Base-by-base conservation (phyloP, 257 asterid genomes). In the Striga asiatica region DNA sequence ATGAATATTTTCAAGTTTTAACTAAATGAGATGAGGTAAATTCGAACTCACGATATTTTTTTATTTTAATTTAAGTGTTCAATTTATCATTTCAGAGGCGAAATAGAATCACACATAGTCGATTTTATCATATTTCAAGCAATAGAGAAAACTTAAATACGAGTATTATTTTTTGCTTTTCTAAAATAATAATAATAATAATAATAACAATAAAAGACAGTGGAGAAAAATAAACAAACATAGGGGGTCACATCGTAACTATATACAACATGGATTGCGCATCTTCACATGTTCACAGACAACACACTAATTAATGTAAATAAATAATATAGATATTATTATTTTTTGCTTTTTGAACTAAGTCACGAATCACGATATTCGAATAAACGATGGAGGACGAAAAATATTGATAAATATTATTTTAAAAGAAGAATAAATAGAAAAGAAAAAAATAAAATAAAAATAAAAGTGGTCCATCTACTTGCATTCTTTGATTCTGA, bases 251-350 rank as follows among this genome's bases (percentile, higher is more conserved):
- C 42, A 2, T 25, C n/a, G 25, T 8, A 71, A 46, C 54, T 51
- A 27, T 41, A 54, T 47, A 8, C 13, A 56, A 27, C 24, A 34
- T 13, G 48, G 56, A 53, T 32, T 62, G 73, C 67, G 73, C 76
- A 66, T 66, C 70, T 56, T 66, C 66, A 66, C 73, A 66, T 68
- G 70, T 71, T 66, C 64, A 58, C 18, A 13, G 32, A 62, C 64
- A 62, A 57, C 58, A 60, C 46, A 38, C 17, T 29, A 58, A 37
- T 47, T 52, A 13, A 25, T 43, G 43, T n/a, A 3, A 63, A 50
- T 43, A 25, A 63, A 35, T 21, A 18, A 48, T 16, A 46, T 20
- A 21, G 5, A n/a, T 13, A 55, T 1, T 20, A 46, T 12, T n/a
- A n/a, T n/a, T n/a, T 53, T 16, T 1, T 45, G 51, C 46, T 25